These are phyloP conservation scores for Hymenotorrendiella dingleyae DNA, from an alignment of 2,329 filamentous ascomycete genomes.

Conservation along the genomic window DNA sequence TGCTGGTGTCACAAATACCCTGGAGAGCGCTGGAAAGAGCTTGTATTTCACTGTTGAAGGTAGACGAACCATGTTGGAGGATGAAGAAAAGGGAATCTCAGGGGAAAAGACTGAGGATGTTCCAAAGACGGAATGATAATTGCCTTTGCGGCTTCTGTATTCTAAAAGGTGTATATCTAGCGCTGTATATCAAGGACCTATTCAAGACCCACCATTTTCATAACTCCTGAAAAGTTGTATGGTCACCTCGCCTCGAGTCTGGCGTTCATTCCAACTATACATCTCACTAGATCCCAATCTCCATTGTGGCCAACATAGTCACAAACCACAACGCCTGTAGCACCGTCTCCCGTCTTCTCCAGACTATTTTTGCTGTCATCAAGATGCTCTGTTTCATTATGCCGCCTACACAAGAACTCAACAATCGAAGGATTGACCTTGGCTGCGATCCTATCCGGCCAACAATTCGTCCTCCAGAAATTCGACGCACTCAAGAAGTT, in stretches of 20 bases:
- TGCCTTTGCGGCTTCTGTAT: conserved; percentile 18
- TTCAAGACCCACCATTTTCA: conserved; percentile 4
- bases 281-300: conserved; percentile 85
- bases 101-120: conserved; percentile 15
- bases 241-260: conserved; percentile 44
- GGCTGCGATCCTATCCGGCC: conserved; percentile 87
- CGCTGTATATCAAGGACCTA: conserved; percentile 13
- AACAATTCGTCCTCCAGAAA: conserved; percentile 87
- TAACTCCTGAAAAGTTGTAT: background rate
- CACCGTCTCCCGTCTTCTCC: conserved; percentile 56
- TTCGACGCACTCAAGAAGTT: conserved; percentile 91
- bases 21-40: conserved; percentile 75
- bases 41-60: conserved; percentile 87
- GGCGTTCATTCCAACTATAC: conserved; percentile 88
- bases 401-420: conserved; percentile 54
- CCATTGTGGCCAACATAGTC: conserved; percentile 86
- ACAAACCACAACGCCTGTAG: conserved; percentile 82
- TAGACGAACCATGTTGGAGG: conserved; percentile 73
- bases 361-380: conserved; percentile 25
- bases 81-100: conserved; percentile 42
- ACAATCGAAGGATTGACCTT: conserved; percentile 76
- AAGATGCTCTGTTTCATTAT: conserved; percentile 35
- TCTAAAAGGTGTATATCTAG: conserved; percentile 25
- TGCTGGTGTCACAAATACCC: conserved; percentile 65
- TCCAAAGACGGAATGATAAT: conserved; percentile 15